A percentile compares a stretch with the other conserved stretches of the same genome.
Evolutionary conservation across 78 protist genomes (phyloP).

Genomic region (Protostelium mycophagum): DNA sequence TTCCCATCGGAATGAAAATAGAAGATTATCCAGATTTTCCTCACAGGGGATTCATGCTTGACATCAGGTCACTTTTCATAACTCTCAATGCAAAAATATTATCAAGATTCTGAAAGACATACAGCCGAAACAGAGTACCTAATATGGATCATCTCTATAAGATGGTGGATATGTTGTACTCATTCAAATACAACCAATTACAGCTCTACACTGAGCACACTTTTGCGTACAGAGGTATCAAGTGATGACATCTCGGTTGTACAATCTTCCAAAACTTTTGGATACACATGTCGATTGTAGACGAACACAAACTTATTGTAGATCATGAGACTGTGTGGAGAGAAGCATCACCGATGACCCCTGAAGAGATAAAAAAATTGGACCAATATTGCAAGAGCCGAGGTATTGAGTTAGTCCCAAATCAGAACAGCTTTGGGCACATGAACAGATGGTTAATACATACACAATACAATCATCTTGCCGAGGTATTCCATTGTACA

Average conservation of each 20-base stretch:
- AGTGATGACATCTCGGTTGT: too few relatives aligned
- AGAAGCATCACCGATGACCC: neutral
- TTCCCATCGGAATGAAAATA: neutral
- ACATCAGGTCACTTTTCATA: neutral
- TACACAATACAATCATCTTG: neutral
- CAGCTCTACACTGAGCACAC: neutral
- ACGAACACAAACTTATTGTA: neutral
- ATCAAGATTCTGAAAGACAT: neutral
- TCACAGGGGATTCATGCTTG: neutral
- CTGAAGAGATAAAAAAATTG: neutral
- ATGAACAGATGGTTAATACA: neutral
- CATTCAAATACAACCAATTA: neutral
- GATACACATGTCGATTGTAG: neutral
- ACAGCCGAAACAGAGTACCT: neutral
- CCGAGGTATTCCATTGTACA: too few relatives aligned
- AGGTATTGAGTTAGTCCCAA: neutral
- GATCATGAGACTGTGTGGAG: neutral
- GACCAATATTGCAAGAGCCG: neutral
- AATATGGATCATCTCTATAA: neutral
- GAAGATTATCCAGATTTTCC: neutral
- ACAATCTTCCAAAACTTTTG: too few relatives aligned
- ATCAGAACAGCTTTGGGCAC: neutral
- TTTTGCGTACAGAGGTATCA: neutral
- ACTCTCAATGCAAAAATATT: neutral
- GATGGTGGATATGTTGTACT: neutral